These are phyloP conservation scores for Silene noctiflora DNA, from an alignment of 179 eudicot species.

Conservation along the genomic window DNA sequence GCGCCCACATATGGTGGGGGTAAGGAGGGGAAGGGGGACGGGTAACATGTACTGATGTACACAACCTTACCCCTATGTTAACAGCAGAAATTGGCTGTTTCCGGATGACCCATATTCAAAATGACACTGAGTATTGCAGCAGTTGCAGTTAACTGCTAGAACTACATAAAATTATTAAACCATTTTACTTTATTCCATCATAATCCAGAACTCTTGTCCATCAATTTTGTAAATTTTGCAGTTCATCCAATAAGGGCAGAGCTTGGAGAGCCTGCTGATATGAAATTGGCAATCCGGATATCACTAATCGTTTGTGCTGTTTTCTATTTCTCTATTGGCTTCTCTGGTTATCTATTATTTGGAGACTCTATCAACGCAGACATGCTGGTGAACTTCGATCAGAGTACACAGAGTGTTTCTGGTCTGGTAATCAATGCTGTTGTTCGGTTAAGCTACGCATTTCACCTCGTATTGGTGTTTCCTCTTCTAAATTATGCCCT, in stretches of 20 bases:
- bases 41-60: background rate
- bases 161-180: background rate
- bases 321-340: slow-evolving; percentile 71
- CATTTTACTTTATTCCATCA: background rate
- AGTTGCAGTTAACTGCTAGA: background rate
- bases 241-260: slow-evolving; percentile 86
- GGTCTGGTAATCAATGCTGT: slow-evolving; percentile 47
- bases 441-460: slow-evolving; percentile 76
- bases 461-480: slow-evolving; percentile 84
- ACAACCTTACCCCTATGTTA: background rate
- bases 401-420: slow-evolving; percentile 35
- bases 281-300: slow-evolving; percentile 68
- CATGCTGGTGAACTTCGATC: slow-evolving; percentile 88
- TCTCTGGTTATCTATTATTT: slow-evolving; percentile 75
- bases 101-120: background rate
- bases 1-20: background rate
- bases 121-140: background rate
- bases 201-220: background rate
- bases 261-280: slow-evolving; percentile 61
- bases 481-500: slow-evolving; percentile 69
- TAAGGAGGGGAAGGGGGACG: background rate
- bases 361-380: slow-evolving; percentile 84
- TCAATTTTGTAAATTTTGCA: slow-evolving; percentile 32
- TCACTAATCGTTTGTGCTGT: slow-evolving; percentile 59
- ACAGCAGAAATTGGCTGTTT: background rate